Evolutionary conservation across 306 rosid genomes (phyloP), one percentile per base, ranked within the genome.

Genomic region (Sphenostylis stenocarpa): DNA sequence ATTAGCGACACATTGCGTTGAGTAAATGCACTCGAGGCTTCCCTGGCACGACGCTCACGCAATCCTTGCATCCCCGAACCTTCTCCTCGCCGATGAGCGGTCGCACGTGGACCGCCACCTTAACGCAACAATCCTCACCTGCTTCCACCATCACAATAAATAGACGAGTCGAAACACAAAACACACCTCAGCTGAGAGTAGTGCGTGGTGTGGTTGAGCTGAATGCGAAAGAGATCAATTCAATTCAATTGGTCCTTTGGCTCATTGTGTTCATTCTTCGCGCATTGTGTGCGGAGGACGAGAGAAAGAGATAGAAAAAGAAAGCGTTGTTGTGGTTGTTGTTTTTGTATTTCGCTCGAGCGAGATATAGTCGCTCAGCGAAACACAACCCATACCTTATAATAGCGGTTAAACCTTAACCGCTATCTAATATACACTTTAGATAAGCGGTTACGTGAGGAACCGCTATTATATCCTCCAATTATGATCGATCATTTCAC

Each of bases 61-160:
- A 96, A 84, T 96, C 99, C 73, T 96, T 91, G 86, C 99, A 96
- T 0, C 99, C 99, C 77, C 89, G 99, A 69, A 90, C 83, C 80
- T 90, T 88, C 91, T 96, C 99, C 70, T 96, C 98, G 44, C 83
- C 82, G 88, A 96, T 88, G 72, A 96, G 92, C 13, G 99, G 99
- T 38, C 99, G 88, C 79, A 91, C 90, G 80, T 96, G 97, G 36
- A 96, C 98, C 64, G 98, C 99, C 19, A 96, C 99, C 78, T 91
- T 96, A 4, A 96, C 98, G 52, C 96, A 93, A 66, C 99, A 96
- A 84, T 90, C 91, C 75, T 96, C 98, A 29, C 87, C 91, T 23
- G 94, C 89, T 86, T 92, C 98, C 97, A 82, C 78, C 77, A 65
- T 83, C 84, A 31, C 34, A 83, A 76, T 1, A 41, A 41, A 41